A percentile compares a stretch with the other conserved stretches of the same genome.
phyloP scores from a whole-genome alignment of 176 grass and related monocot species.

The Oryza coarctata region DNA sequence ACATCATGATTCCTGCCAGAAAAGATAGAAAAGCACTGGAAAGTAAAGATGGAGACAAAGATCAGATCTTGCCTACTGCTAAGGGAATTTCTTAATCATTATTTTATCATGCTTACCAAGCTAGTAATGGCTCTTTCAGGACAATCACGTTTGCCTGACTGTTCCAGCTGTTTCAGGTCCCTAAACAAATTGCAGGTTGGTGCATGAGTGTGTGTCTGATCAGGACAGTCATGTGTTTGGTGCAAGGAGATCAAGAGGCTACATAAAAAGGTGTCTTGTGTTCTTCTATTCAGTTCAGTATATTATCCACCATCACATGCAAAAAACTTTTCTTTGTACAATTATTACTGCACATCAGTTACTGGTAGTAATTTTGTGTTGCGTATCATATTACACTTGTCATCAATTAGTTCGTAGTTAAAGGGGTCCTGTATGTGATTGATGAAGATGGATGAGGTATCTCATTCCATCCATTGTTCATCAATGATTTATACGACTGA shows the following conservation, averaged over 20 bases:
- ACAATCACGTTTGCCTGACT: not conserved
- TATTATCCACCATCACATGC: not conserved
- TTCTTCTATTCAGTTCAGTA: not conserved
- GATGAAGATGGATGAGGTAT: constrained; percentile 37
- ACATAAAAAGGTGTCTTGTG: not conserved
- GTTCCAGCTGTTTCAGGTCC: constrained; percentile 11
- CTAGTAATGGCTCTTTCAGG: constrained; percentile 13
- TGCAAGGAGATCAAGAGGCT: constrained; percentile 14
- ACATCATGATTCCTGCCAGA: constrained; percentile 37
- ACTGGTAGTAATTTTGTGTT: not conserved
- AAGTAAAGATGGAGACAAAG: constrained; percentile 42
- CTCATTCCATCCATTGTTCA: constrained; percentile 22
- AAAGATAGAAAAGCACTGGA: constrained; percentile 17
- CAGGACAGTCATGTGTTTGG: constrained; percentile 41
- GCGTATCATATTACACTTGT: not conserved
- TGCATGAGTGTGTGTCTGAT: constrained; percentile 15
- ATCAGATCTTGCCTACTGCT: constrained; percentile 45
- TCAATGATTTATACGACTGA: constrained; percentile 30
- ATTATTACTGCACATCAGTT: not conserved
- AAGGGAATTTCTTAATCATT: not conserved
- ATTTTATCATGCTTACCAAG: constrained; percentile 14
- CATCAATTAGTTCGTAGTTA: constrained; percentile 3
- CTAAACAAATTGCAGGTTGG: constrained; percentile 38
- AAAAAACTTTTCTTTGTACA: constrained; percentile 3
- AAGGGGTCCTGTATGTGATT: constrained; percentile 9